Evolutionary conservation across 176 grass and related monocot species (phyloP).

Genomic region (Lolium rigidum): DNA sequence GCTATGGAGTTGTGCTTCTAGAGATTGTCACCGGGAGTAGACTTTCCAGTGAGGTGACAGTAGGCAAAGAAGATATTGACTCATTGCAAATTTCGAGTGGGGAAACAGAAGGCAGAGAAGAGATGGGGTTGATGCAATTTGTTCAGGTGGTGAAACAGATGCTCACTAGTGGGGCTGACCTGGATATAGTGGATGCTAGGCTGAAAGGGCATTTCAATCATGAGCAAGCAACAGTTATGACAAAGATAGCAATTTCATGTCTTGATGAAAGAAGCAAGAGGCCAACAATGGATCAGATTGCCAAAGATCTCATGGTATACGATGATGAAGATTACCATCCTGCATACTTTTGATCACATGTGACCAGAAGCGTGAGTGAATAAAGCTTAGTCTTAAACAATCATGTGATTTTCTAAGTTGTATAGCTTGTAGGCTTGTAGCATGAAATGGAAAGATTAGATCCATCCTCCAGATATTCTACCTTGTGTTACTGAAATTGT

Average conservation of each 20-base stretch:
- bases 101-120: conserved; percentile 39
- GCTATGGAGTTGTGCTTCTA: conserved; percentile 69
- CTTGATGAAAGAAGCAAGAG: conserved; percentile 70
- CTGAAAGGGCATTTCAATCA: conserved; percentile 59
- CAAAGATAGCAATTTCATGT: conserved; percentile 62
- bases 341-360: conserved; percentile 41
- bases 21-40: conserved; percentile 64
- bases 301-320: conserved; percentile 44
- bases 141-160: conserved; percentile 53
- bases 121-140: conserved; percentile 49
- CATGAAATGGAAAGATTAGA: conserved; percentile 16
- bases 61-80: conserved; percentile 37
- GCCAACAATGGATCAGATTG: conserved; percentile 66
- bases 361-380: conserved; percentile 20
- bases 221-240: conserved; percentile 60
- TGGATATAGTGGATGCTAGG: conserved; percentile 58
- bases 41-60: conserved; percentile 45
- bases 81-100: conserved; percentile 49
- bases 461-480: conserved; percentile 10
- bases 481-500: neutral
- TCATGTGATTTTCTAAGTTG: neutral
- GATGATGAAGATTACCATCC: conserved; percentile 54
- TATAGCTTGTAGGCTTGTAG: neutral
- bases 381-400: neutral
- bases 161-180: conserved; percentile 8